phyloP scores from a whole-genome alignment of 129 eudicot species.

The Silybum marianum region DNA sequence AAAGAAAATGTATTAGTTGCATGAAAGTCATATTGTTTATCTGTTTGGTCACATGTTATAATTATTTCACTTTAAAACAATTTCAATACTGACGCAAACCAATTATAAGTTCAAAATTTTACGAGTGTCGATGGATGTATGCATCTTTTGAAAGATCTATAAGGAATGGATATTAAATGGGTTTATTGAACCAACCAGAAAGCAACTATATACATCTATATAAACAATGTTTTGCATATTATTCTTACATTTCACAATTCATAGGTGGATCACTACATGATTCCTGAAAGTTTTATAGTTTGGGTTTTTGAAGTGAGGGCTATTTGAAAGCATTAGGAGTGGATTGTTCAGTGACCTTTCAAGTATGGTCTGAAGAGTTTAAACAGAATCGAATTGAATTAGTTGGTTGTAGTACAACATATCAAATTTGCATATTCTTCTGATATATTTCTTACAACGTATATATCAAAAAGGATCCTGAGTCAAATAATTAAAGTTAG shows the following conservation, averaged over 20 bases:
- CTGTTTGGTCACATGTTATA: neutral
- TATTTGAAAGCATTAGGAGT: neutral
- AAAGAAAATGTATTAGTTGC: neutral
- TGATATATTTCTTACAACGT: neutral
- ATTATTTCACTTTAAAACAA: neutral
- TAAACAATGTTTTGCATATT: neutral
- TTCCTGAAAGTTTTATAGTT: neutral
- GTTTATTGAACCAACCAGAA: neutral
- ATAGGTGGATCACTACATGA: neutral
- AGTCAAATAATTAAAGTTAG: neutral
- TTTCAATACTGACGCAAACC: neutral
- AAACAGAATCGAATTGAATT: neutral
- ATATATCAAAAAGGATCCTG: neutral
- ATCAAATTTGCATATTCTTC: neutral
- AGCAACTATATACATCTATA: neutral
- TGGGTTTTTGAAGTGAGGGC: neutral
- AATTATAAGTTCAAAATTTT: neutral
- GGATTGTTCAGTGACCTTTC: neutral
- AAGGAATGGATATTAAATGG: neutral
- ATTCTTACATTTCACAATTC: neutral
- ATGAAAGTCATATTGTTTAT: neutral
- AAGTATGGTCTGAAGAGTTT: neutral
- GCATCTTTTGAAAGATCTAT: neutral
- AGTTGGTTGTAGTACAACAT: neutral
- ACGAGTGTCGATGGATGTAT: neutral